These are phyloP conservation scores for Aspergillus pseudoviridinutans DNA, from an alignment of 2,329 filamentous ascomycete species.

Conservation along the genomic window DNA sequence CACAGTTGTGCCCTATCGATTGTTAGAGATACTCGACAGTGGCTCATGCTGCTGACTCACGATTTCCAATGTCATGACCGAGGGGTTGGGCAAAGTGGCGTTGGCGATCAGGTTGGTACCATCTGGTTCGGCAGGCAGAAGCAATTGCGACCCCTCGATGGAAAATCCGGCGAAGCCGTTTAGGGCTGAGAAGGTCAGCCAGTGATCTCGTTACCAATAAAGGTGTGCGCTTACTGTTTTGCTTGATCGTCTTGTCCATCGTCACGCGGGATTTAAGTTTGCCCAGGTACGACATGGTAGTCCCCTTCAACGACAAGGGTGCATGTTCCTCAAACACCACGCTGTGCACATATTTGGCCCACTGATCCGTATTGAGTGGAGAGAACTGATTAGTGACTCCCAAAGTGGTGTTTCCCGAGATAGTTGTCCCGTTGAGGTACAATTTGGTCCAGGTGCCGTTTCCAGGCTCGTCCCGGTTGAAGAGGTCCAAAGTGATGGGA, in stretches of 20 bases:
- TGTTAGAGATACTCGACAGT: background rate
- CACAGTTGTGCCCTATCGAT: conserved; percentile 47
- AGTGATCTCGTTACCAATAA: background rate
- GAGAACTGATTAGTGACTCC: conserved; percentile 20
- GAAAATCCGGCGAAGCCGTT: conserved; percentile 50
- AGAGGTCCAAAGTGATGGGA: conserved; percentile 30
- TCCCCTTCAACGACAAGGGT: conserved; percentile 23
- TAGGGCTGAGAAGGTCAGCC: conserved; percentile 40
- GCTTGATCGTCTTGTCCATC: conserved; percentile 31
- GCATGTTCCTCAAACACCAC: conserved; percentile 27
- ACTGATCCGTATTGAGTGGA: conserved; percentile 24
- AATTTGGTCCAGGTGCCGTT: conserved; percentile 27
- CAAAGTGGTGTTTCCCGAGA: conserved; percentile 36
- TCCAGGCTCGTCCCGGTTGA: conserved; percentile 24
- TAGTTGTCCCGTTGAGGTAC: conserved; percentile 19
- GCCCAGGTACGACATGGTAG: conserved; percentile 28
- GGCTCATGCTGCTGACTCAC: conserved; percentile 10
- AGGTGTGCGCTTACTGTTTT: conserved; percentile 27
- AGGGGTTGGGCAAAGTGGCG: conserved; percentile 56
- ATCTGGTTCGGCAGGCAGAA: conserved; percentile 39
- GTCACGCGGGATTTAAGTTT: conserved; percentile 31
- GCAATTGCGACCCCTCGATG: conserved; percentile 45
- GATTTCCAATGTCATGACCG: conserved; percentile 52
- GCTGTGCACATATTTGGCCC: conserved; percentile 30
- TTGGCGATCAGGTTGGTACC: conserved; percentile 53